phyloP scores from a whole-genome alignment of 75 land plant species.

The Sequoia sempervirens region DNA sequence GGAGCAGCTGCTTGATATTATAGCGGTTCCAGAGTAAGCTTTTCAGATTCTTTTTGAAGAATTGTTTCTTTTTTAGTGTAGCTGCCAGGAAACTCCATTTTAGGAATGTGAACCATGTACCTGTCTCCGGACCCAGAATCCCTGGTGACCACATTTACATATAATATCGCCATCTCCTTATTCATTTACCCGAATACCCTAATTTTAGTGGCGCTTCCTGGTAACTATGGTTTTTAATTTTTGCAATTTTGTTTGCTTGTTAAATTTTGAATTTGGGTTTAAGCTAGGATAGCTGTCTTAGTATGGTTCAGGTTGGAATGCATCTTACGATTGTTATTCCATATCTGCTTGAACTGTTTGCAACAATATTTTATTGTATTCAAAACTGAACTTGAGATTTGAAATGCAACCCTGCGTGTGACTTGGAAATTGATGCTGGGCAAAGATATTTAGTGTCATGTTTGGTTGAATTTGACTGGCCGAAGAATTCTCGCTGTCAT shows the following conservation, averaged over 20 bases:
- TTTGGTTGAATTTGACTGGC: background rate
- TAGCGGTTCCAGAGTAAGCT: slow-evolving; percentile 66
- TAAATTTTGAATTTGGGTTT: background rate
- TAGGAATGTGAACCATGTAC: too few relatives aligned
- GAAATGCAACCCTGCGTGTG: background rate
- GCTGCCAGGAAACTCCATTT: too few relatives aligned
- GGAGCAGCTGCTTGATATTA: slow-evolving; percentile 59
- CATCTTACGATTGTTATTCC: background rate
- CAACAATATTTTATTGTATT: background rate
- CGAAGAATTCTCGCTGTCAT: background rate
- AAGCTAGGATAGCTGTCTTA: background rate
- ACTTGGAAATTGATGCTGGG: background rate
- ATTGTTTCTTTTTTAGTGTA: background rate
- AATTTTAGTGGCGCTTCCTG: too few relatives aligned
- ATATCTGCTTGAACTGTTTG: background rate
- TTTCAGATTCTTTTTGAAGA: background rate
- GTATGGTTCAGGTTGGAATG: background rate
- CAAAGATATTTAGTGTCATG: background rate
- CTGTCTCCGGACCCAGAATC: too few relatives aligned
- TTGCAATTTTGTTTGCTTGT: background rate
- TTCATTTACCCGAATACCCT: background rate
- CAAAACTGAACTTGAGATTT: background rate
- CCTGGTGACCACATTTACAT: too few relatives aligned
- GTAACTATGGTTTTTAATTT: background rate
- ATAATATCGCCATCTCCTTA: too few relatives aligned